phyloP scores from a whole-genome alignment of 345 rosid species.

The Linum lewisii region DNA sequence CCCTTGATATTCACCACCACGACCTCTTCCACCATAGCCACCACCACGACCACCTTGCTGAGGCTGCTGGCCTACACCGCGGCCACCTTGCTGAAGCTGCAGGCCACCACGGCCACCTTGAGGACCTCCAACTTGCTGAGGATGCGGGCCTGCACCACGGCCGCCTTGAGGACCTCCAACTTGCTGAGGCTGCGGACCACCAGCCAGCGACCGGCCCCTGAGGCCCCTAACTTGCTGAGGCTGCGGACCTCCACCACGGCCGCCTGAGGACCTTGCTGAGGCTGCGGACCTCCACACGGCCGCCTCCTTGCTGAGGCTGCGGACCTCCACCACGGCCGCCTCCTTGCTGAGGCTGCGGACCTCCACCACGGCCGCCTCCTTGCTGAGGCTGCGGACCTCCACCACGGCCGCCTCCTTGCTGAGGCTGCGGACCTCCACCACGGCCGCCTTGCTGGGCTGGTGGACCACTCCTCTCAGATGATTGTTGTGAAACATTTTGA shows the following conservation, averaged over 20 bases:
- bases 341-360: not conserved
- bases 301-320: not conserved
- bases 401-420: slow-evolving; percentile 4
- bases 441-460: not conserved
- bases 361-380: slow-evolving; percentile 4
- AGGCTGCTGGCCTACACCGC: not conserved
- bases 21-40: not conserved
- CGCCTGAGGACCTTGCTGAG: no score
- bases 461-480: slow-evolving; percentile 6
- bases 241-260: no score
- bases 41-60: slow-evolving; percentile 1
- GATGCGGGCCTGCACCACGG: not conserved
- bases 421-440: slow-evolving; percentile 1
- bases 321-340: not conserved
- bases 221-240: no score
- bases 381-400: slow-evolving; percentile 4
- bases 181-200: no score
- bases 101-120: not conserved
- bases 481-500: not conserved
- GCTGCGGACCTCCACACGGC: not conserved
- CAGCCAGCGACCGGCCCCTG: no score
- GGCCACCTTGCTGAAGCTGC: not conserved
- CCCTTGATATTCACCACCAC: slow-evolving; percentile 28
- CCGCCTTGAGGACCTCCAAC: not conserved
- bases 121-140: not conserved